These are phyloP conservation scores for Arachis hypogaea DNA, from an alignment of 306 rosid genomes.

Conservation along the genomic window DNA sequence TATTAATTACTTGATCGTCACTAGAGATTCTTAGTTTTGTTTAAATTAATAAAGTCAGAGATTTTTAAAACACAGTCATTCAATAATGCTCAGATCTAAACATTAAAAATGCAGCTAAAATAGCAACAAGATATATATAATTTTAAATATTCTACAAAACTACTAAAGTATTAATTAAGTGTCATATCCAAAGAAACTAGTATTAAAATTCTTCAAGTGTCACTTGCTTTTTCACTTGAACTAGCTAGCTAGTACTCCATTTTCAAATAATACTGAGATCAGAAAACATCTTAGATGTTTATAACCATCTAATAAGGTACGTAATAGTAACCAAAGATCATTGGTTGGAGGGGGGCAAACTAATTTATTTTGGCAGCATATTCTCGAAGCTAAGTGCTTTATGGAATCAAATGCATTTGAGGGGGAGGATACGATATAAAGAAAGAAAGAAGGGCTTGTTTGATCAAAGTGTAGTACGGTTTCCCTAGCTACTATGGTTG, in stretches of 20 bases:
- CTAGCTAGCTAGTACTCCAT: background rate
- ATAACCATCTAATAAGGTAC: background rate
- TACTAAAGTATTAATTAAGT: too few species aligned
- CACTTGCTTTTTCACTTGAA: too few species aligned
- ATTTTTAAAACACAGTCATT: too few species aligned
- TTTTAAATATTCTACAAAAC: too few species aligned
- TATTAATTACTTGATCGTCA: too few species aligned
- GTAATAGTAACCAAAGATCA: background rate
- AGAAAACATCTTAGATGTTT: background rate
- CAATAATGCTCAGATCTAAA: too few species aligned
- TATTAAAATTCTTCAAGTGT: too few species aligned
- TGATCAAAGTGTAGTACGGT: constrained; percentile 38
- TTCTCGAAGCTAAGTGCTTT: constrained; percentile 37
- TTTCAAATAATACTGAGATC: background rate
- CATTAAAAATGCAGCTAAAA: too few species aligned
- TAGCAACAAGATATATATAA: too few species aligned
- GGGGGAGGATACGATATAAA: background rate
- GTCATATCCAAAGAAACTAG: too few species aligned
- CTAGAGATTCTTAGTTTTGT: too few species aligned
- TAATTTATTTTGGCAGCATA: constrained; percentile 42
- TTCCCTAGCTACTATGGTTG: constrained; percentile 10
- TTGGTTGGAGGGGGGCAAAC: constrained; percentile 23
- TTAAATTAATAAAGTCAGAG: too few species aligned
- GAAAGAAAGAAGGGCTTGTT: constrained; percentile 26
- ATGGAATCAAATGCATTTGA: constrained; percentile 53